Base-by-base conservation (phyloP, 805 yeast species). In the Candida pseudofarinosa region DNA sequence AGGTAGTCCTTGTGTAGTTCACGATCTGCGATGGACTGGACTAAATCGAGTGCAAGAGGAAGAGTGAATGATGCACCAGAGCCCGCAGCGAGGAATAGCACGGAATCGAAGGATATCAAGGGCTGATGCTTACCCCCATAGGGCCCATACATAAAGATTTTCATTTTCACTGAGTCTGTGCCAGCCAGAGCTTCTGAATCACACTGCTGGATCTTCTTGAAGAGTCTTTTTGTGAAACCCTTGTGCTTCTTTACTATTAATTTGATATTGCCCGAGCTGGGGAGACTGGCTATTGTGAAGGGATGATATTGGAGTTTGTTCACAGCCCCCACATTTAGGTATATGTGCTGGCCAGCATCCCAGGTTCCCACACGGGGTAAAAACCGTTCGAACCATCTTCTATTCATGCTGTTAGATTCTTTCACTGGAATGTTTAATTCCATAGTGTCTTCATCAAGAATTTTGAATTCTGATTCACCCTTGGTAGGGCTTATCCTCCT, bases 321-420 rank as follows among this genome's bases (percentile, higher is more conserved):
- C 14, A 73, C 66, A 41, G 63, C 62, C 3, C 63, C 52, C 5
- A 74, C 73, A 38, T 62, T 69, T n/a, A 74, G 53, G 32, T 58
- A 61, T 10, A 73, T 62, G 50, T 74, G 76, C 51, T 72, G 77
- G 3, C 79, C 79, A 0, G 79, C 66, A 40, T 60, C 60, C 80
- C 80, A 74, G 14, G 59, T 58, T 16, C 69, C 62, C 16, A 62
- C 48, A n/a, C 60, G 56, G 3, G 76, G 76, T 19, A 65, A 51
- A 23, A 62, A 49, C 3, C 33, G 35, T 41, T 49, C 45, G 45
- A 55, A 63, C 67, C 71, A 67, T 30, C 44, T 50, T 10, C 50
- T 38, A 17, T 47, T 35, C 31, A 52, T 50, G 19, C 42, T 38
- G 3, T 51, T 43, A 10, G 6, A 7, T 13, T 56, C 41, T 3